Percentiles rank a stretch among this genome's conserved stretches.
These are phyloP conservation scores for Pascua sp. DNA, from an alignment of 1,284 basidiomycete species.

Conservation along the genomic window DNA sequence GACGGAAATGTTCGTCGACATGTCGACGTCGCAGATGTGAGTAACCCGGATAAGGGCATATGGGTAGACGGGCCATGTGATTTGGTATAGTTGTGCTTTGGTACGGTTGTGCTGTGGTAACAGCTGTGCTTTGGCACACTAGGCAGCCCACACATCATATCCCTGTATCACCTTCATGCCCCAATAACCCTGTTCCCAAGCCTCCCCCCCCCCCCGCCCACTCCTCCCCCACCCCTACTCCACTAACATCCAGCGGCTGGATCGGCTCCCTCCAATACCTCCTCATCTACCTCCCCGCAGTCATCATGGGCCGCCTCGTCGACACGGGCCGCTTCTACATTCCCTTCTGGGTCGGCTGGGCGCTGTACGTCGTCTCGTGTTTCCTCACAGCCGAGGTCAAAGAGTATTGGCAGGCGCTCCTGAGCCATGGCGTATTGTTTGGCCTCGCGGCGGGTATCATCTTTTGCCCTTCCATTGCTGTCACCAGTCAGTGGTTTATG, in stretches of 20 bases:
- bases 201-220: too few species aligned
- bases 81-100: too few species aligned
- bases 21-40: slow-evolving; percentile 16
- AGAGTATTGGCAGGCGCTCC: slow-evolving; percentile 55
- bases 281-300: slow-evolving; percentile 48
- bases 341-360: slow-evolving; percentile 51
- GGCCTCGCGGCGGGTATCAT: slow-evolving; percentile 44
- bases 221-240: too few species aligned
- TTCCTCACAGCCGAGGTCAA: slow-evolving; percentile 57
- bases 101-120: too few species aligned
- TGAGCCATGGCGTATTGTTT: slow-evolving; percentile 16
- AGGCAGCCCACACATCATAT: too few species aligned
- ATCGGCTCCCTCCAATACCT: slow-evolving; percentile 65
- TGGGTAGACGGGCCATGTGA: too few species aligned
- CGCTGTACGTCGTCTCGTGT: slow-evolving; percentile 53
- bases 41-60: background rate
- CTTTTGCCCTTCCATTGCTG: slow-evolving; percentile 53
- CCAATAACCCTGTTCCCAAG: too few species aligned
- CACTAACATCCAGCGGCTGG: slow-evolving; percentile 52
- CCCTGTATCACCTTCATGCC: too few species aligned
- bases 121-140: too few species aligned
- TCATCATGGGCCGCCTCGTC: slow-evolving; percentile 57
- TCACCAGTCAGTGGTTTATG: slow-evolving; percentile 55
- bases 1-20: slow-evolving; percentile 13
- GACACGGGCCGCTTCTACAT: slow-evolving; percentile 56